Evolutionary conservation across 352 stramenopile genomes (phyloP).

Genomic region (Globisporangium cylindrosporum): DNA sequence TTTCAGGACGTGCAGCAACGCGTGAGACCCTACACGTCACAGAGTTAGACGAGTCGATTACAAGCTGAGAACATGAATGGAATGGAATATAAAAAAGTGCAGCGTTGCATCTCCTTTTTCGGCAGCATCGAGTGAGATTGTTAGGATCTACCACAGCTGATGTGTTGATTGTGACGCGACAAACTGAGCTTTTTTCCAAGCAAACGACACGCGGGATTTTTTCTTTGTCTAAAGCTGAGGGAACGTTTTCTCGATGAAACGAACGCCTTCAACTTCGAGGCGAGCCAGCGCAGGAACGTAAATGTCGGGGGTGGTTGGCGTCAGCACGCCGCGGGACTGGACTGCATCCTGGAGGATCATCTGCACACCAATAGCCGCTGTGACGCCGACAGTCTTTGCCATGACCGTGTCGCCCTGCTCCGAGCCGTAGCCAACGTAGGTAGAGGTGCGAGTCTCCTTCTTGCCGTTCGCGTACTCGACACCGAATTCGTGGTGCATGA

Average conservation of each 20-base stretch:
- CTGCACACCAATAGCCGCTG: conserved; percentile 91
- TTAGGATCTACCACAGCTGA: not conserved
- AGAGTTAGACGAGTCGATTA: conserved; percentile 4
- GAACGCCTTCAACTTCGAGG: conserved; percentile 85
- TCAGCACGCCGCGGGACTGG: conserved; percentile 78
- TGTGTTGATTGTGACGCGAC: conserved; percentile 1
- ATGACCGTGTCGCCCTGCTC: conserved; percentile 92
- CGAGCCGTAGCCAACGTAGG: conserved; percentile 90
- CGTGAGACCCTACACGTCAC: conserved; percentile 16
- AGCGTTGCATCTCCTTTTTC: not conserved
- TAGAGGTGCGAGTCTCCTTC: conserved; percentile 88
- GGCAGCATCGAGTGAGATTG: not conserved
- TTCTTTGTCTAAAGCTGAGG: conserved; percentile 20
- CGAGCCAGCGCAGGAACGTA: conserved; percentile 84
- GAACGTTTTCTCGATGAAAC: conserved; percentile 84
- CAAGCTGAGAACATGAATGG: not conserved
- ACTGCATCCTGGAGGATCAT: conserved; percentile 92
- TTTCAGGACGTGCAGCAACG: conserved; percentile 17
- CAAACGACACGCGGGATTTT: not conserved
- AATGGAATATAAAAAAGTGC: not conserved
- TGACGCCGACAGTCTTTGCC: conserved; percentile 95
- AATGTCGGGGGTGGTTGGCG: conserved; percentile 88
- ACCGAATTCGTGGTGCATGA: conserved; percentile 92
- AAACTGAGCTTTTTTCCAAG: not conserved
- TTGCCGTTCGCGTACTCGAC: conserved; percentile 75